phyloP scores from a whole-genome alignment of 768 basidiomycete species.

The Russula sp. region DNA sequence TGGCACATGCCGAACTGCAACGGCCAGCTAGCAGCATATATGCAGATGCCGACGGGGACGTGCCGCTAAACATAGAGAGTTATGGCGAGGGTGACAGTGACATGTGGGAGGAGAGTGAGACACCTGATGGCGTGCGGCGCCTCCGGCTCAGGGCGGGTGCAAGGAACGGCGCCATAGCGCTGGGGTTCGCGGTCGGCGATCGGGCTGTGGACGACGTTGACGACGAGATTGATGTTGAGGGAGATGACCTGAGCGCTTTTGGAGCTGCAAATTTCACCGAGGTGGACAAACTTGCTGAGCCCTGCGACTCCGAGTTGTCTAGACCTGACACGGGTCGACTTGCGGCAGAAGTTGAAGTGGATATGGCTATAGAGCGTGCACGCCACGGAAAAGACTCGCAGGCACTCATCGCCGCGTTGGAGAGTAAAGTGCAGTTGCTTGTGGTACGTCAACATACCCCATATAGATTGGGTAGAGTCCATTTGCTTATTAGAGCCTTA shows the following conservation, averaged over 20 bases:
- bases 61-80: conserved; percentile 33
- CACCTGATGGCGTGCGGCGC: conserved; percentile 31
- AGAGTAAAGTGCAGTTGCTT: conserved; percentile 57
- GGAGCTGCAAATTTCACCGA: conserved; percentile 77
- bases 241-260: conserved; percentile 64
- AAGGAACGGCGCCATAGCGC: conserved; percentile 6
- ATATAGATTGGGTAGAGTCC: conserved; percentile 39
- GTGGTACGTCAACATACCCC: background rate
- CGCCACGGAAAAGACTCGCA: conserved; percentile 46
- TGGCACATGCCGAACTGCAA: conserved; percentile 50
- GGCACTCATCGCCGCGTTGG: conserved; percentile 50
- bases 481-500: conserved; percentile 1
- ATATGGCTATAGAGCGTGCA: conserved; percentile 52
- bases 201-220: conserved; percentile 62
- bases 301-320: conserved; percentile 1
- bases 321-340: conserved; percentile 19
- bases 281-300: conserved; percentile 51
- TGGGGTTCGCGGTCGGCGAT: conserved; percentile 65
- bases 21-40: conserved; percentile 30
- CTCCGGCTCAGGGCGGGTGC: conserved; percentile 13
- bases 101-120: conserved; percentile 39
- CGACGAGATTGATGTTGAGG: conserved; percentile 78
- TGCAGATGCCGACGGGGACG: conserved; percentile 35
- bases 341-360: conserved; percentile 39
- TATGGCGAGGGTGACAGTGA: conserved; percentile 39